A percentile compares a stretch with the other conserved stretches of the same genome.
Conservation (phyloP, 176 grass and related monocot genomes). For the Saccharum officinarum region DNA sequence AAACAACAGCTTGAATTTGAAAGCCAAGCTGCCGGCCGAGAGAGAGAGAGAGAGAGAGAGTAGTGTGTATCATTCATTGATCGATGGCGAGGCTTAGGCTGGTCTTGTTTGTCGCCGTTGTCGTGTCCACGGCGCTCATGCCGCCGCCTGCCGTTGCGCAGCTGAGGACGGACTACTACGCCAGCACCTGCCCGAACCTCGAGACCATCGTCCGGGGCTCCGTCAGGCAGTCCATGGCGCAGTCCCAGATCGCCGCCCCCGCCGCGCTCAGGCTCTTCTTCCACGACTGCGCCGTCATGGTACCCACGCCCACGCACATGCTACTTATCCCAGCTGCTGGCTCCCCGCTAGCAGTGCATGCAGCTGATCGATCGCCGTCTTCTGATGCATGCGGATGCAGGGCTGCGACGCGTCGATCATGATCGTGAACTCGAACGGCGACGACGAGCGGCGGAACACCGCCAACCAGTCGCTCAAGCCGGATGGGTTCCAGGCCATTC, state of each 20-base stretch:
- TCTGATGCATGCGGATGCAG: not conserved
- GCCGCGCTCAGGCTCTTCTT: constrained; percentile 50
- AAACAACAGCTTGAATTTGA: not conserved
- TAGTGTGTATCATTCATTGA: not conserved
- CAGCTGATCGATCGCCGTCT: no score
- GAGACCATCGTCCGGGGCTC: constrained; percentile 42
- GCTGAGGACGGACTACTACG: constrained; percentile 24
- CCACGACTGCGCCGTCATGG: constrained; percentile 55
- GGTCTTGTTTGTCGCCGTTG: not conserved
- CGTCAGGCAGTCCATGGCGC: constrained; percentile 38
- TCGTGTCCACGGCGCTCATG: not conserved
- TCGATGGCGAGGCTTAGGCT: constrained; percentile 9
- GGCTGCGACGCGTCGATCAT: constrained; percentile 63
- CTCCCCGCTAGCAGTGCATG: no score
- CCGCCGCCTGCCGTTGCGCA: not conserved
- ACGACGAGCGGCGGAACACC: constrained; percentile 48
- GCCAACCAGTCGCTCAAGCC: constrained; percentile 47
- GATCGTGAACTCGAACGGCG: constrained; percentile 45
- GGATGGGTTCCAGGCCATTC: constrained; percentile 38
- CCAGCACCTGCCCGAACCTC: constrained; percentile 43
- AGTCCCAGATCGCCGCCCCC: constrained; percentile 38
- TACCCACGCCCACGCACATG: not conserved
- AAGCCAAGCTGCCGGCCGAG: not conserved
- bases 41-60: no score
- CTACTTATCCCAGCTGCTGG: no score